These are phyloP conservation scores for Rubroshorea leprosula DNA, from an alignment of 345 rosid species.

Conservation along the genomic window DNA sequence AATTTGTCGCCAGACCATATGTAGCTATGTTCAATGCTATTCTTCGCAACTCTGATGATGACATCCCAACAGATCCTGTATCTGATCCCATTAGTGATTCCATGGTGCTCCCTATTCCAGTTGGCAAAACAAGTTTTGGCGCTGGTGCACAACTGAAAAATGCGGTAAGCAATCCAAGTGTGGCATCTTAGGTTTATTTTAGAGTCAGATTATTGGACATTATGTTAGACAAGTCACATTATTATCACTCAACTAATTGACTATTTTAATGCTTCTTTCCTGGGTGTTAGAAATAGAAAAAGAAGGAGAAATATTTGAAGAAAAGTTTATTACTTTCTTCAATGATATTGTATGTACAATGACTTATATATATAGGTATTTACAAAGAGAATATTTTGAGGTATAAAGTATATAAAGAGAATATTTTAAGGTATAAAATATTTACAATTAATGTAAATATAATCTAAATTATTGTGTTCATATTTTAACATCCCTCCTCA, in stretches of 20 bases:
- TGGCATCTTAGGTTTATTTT: not conserved
- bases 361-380: no score
- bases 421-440: no score
- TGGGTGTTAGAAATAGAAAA: no score
- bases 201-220: not conserved
- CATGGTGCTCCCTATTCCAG: conserved; percentile 81
- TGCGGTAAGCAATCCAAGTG: conserved; percentile 43
- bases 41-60: conserved; percentile 82
- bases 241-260: not conserved
- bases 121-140: conserved; percentile 73
- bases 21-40: conserved; percentile 98
- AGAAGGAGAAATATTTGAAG: no score
- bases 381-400: no score
- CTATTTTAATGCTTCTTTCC: no score
- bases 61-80: conserved; percentile 86
- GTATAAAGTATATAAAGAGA: no score
- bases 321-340: no score
- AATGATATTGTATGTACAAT: no score
- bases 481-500: no score
- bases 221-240: not conserved
- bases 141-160: conserved; percentile 88
- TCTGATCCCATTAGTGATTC: conserved; percentile 82
- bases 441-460: no score
- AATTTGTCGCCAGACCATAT: conserved; percentile 84
- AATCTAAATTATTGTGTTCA: no score